Evolutionary conservation across 2,329 filamentous ascomycete species (phyloP), one percentile per base, ranked within the genome.

Genomic region (Aureobasidium lini): DNA sequence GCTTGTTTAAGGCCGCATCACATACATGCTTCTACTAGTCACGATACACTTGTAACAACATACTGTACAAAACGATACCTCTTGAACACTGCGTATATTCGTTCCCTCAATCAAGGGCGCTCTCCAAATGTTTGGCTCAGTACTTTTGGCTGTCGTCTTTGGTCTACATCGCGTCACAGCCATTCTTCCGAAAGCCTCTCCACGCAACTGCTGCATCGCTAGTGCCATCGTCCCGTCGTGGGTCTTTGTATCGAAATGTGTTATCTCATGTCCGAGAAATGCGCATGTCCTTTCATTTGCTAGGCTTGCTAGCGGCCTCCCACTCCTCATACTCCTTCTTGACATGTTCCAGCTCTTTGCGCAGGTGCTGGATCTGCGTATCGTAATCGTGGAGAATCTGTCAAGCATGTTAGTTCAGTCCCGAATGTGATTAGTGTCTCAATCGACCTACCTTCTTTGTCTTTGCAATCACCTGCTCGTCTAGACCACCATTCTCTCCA

Each of bases 311-410:
- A 28, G 64, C 52, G 46, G 63, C 71, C 63, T 84, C 76, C 71
- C 81, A 82, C 62, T 81, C 80, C 32, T 78, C 76, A 61, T 81
- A 84, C 62, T 87, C 84, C 65, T 80, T 79, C 68, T 79, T 79
- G 58, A 85, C 77, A 29, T 81, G 76, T 46, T 76, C 78, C 60
- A 86, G 68, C 73, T 85, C 83, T 68, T 85, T 86, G 73, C 85
- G 88, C 63, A 95, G 77, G 70, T 92, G 87, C 64, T 79, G 73
- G 36, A 94, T 78, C 75, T 93, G 89, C 70, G 86, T 88, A 71
- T 92, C 87, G 71, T 92, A 93, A 69, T 91, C 88, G 67, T 88
- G 86, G 66, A 93, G 74, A 48, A 93, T 86, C 87, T 90, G 63
- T 29, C 29, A 28, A 31, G 18, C 8, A 16, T 10, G 57, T 70